Evolutionary conservation across 2,329 filamentous ascomycete genomes (phyloP).

Genomic region (Lecanicillium sp.): DNA sequence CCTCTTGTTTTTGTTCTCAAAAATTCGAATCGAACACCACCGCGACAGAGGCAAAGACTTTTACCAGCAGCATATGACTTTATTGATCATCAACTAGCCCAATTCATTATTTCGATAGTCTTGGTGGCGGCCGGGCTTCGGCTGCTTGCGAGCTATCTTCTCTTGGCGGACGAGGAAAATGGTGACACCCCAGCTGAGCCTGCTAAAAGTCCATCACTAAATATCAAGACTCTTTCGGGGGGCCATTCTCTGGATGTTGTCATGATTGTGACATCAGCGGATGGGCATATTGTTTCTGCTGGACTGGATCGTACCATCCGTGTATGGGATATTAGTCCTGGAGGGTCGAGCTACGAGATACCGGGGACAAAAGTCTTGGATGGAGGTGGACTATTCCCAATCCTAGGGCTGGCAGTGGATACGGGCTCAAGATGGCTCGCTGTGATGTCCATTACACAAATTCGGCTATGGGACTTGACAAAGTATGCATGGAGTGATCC

Average conservation of each 20-base stretch:
- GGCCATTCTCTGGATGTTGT: slow-evolving; percentile 66
- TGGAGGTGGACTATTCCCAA: slow-evolving; percentile 46
- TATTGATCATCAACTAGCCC: slow-evolving; percentile 49
- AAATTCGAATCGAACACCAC: slow-evolving; percentile 59
- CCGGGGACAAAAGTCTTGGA: slow-evolving; percentile 32
- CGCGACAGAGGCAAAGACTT: slow-evolving; percentile 31
- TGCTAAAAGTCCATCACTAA: slow-evolving; percentile 39
- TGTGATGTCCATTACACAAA: slow-evolving; percentile 52
- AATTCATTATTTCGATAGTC: slow-evolving; percentile 58
- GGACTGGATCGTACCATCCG: slow-evolving; percentile 64
- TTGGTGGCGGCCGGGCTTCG: slow-evolving; percentile 59
- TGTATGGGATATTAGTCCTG: slow-evolving; percentile 56
- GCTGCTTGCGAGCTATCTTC: slow-evolving; percentile 66
- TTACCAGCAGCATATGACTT: slow-evolving; percentile 56
- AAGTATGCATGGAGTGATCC: slow-evolving; percentile 51
- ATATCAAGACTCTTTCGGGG: slow-evolving; percentile 52
- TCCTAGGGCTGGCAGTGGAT: slow-evolving; percentile 60
- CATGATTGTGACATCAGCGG: slow-evolving; percentile 54
- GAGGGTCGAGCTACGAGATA: slow-evolving; percentile 36
- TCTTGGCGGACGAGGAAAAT: slow-evolving; percentile 57
- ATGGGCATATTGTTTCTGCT: slow-evolving; percentile 62
- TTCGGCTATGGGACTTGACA: slow-evolving; percentile 58
- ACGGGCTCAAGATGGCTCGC: slow-evolving; percentile 60
- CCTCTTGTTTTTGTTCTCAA: slow-evolving; percentile 67
- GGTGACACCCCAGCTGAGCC: slow-evolving; percentile 41